Base-by-base conservation (phyloP, 345 rosid genomes). In the Eutrema heterophyllum region DNA sequence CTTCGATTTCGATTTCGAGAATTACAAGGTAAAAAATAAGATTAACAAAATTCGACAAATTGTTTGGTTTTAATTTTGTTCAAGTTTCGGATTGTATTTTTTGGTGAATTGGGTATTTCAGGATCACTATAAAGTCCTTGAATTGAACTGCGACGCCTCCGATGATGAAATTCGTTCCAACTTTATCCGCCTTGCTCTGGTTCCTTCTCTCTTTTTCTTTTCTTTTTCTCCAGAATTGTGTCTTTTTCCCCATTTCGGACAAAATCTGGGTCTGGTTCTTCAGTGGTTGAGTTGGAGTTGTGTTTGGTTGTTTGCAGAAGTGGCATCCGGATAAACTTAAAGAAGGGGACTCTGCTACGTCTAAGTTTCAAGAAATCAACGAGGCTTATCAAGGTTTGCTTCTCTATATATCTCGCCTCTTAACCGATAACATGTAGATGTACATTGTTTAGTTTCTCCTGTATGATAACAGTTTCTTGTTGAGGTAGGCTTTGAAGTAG, bases 291-390 rank as follows among this genome's bases (percentile, higher is more conserved):
- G 13, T 15, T 64, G 66, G 7, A 53, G 6, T 12, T 70, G 68
- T 50, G 56, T 49, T 45, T 45, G 48, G 27, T 35, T 60, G 57
- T 40, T 73, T 79, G 84, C 79, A 89, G 98, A 93, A 87, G 76
- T 93, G 97, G 98, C 99, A 94, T 68, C 99, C 99, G 0, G 99
- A 94, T 61, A 92, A 95, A 79, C 84, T 85, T 32, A 92, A 95
- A 71, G 85, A 68, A 18, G 85, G 74, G 67, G 88, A 83, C 14
- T 71, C 79, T 50, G 86, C 89, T 32, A 89, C 99, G 50, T 83
- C 88, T 7, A 86, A 83, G 81, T 92, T 95, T 84, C 99, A 95
- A 83, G 97, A 92, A 72, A 95, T 95, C 76, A 95, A 92, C 71
- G 99, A 95, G 80, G 99, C 99, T 71, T 95, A 92, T 73, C 87